These are phyloP conservation scores for Aspergillus niger DNA, from an alignment of 2,329 filamentous ascomycete species.

Conservation along the genomic window DNA sequence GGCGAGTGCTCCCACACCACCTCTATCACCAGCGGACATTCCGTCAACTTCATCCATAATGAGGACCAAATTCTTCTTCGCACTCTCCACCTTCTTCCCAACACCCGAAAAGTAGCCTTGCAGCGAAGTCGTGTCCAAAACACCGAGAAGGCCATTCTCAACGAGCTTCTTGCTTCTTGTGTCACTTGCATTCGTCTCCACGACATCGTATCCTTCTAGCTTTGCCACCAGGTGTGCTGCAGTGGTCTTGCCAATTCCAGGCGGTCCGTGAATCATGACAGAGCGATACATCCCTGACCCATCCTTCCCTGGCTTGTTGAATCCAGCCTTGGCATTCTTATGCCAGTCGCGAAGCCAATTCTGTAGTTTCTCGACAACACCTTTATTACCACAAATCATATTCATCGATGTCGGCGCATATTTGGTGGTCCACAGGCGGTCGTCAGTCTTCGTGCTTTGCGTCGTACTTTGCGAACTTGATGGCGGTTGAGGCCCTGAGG, in stretches of 20 bases:
- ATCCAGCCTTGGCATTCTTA: constrained; percentile 74
- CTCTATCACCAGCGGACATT: constrained; percentile 96
- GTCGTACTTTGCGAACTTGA: constrained; percentile 42
- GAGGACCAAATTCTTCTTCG: constrained; percentile 90
- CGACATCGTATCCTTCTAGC: constrained; percentile 86
- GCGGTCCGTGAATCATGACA: constrained; percentile 93
- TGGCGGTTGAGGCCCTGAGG: constrained; percentile 51
- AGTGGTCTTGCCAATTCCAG: constrained; percentile 96
- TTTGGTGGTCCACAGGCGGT: constrained; percentile 87
- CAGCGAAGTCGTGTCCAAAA: constrained; percentile 90
- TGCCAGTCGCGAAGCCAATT: constrained; percentile 82
- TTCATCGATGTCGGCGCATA: constrained; percentile 83
- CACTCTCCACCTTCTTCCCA: constrained; percentile 73
- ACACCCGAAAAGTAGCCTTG: constrained; percentile 87
- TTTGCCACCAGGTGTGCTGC: constrained; percentile 93
- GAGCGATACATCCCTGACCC: constrained; percentile 80
- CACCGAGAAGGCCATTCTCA: constrained; percentile 81
- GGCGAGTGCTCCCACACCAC: constrained; percentile 90
- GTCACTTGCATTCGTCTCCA: constrained; percentile 96
- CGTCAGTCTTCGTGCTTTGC: constrained; percentile 50
- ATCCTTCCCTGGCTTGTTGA: constrained; percentile 80
- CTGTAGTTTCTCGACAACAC: constrained; percentile 83
- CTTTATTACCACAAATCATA: constrained; percentile 96
- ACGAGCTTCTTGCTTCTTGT: constrained; percentile 94
- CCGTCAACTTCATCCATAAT: constrained; percentile 99